Evolutionary conservation across 768 basidiomycete species (phyloP).

Genomic region (Tricholomella constricta): DNA sequence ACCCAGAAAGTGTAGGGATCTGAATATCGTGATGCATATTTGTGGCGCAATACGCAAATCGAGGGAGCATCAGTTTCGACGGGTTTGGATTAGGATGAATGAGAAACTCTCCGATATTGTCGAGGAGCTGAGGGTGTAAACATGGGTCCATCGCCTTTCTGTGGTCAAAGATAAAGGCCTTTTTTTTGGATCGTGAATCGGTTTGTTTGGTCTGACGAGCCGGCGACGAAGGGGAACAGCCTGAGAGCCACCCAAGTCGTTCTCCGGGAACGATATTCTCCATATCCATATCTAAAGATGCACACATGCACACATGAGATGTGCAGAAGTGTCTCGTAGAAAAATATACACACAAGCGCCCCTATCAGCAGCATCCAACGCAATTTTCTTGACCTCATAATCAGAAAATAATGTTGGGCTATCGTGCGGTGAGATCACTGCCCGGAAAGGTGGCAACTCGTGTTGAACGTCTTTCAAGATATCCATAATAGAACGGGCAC

Average conservation of each 20-base stretch:
- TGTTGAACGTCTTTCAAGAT: constrained; percentile 32
- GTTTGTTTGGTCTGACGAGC: constrained; percentile 20
- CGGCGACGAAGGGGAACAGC: constrained; percentile 26
- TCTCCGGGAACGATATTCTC: constrained; percentile 8
- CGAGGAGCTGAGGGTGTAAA: constrained; percentile 31
- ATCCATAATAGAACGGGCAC: constrained; percentile 21
- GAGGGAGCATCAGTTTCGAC: constrained; percentile 34
- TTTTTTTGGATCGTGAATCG: constrained; percentile 9
- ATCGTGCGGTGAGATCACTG: constrained; percentile 38
- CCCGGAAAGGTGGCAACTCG: constrained; percentile 38
- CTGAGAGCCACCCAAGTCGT: constrained; percentile 23
- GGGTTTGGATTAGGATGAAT: constrained; percentile 33
- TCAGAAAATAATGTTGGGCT: constrained; percentile 29
- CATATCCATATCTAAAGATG: constrained; percentile 16
- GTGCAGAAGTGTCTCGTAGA: too few species aligned
- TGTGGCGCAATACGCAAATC: constrained; percentile 45
- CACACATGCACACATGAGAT: neutral
- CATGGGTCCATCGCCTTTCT: constrained; percentile 41
- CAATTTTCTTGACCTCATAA: constrained; percentile 16
- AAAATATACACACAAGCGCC: constrained; percentile 12
- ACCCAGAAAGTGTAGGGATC: constrained; percentile 37
- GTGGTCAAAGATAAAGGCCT: constrained; percentile 43
- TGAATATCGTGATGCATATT: constrained; percentile 48
- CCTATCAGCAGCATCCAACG: constrained; percentile 15
- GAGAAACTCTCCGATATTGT: constrained; percentile 43